A percentile compares a stretch with the other conserved stretches of the same genome.
Evolutionary conservation across 306 rosid species (phyloP).

Genomic region (Castanea mollissima): DNA sequence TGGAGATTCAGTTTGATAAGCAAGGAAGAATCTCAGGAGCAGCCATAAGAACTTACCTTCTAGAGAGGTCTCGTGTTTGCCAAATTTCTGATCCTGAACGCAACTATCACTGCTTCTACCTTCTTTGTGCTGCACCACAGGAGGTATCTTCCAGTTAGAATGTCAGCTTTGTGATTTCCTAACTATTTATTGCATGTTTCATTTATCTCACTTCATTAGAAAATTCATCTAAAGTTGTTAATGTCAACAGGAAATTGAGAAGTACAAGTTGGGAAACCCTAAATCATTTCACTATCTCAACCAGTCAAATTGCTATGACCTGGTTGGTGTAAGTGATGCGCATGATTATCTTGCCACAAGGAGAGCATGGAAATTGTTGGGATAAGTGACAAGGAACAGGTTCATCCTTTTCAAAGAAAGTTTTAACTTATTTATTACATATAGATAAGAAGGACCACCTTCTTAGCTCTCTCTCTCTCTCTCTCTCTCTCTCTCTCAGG

Average conservation of each 20-base stretch:
- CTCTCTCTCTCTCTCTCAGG: conserved; percentile 59
- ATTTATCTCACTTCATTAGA: conserved; percentile 23
- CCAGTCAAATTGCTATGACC: conserved; percentile 87
- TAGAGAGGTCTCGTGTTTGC: conserved; percentile 98
- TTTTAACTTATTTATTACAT: conserved; percentile 13
- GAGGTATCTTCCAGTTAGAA: conserved; percentile 59
- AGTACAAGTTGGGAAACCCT: conserved; percentile 86
- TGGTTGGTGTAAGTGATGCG: conserved; percentile 79
- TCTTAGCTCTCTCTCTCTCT: conserved; percentile 31
- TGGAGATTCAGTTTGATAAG: conserved; percentile 95
- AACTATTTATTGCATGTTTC: conserved; percentile 9
- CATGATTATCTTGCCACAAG: conserved; percentile 97
- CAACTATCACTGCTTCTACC: conserved; percentile 98
- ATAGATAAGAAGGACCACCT: conserved; percentile 13
- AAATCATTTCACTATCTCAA: conserved; percentile 93
- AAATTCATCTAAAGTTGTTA: conserved; percentile 20
- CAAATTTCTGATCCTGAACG: conserved; percentile 97
- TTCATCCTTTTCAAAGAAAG: conserved; percentile 33
- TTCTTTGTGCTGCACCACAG: conserved; percentile 98
- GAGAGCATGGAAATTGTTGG: conserved; percentile 99
- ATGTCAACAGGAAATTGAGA: conserved; percentile 84
- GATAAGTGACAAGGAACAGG: conserved; percentile 92
- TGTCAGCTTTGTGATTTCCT: conserved; percentile 8
- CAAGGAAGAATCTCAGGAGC: conserved; percentile 99
- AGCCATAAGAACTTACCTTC: conserved; percentile 93